Percentiles rank a stretch among this genome's conserved stretches.
Evolutionary conservation across 352 stramenopile species (phyloP).

Genomic region (Globisporangium okanoganense): DNA sequence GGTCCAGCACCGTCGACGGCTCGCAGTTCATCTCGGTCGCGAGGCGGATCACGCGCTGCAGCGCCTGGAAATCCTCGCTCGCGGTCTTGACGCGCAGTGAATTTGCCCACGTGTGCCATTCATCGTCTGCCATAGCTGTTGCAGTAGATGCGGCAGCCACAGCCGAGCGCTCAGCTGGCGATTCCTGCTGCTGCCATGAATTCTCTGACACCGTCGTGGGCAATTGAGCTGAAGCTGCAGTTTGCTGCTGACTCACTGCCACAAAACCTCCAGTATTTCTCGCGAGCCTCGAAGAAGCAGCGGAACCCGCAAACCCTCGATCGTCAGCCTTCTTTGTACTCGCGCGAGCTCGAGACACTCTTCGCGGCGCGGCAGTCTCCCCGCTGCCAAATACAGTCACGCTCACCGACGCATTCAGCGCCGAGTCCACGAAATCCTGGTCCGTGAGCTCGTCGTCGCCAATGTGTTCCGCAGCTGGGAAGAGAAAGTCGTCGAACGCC

Average conservation of each 20-base stretch:
- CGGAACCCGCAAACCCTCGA: not conserved
- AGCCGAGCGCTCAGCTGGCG: not conserved
- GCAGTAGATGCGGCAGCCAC: not conserved
- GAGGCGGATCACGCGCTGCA: conserved; percentile 62
- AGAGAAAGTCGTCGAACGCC: conserved; percentile 51
- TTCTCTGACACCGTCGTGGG: not conserved
- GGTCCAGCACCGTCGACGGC: conserved; percentile 40
- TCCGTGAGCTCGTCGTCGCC: conserved; percentile 55
- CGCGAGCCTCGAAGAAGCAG: not conserved
- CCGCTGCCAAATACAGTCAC: conserved; percentile 29
- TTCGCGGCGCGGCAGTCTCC: conserved; percentile 19
- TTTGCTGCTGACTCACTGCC: not conserved
- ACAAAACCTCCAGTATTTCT: not conserved
- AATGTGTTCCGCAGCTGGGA: conserved; percentile 35
- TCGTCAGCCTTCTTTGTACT: conserved; percentile 15
- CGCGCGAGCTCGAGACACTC: conserved; percentile 14
- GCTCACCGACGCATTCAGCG: conserved; percentile 39
- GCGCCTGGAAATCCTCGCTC: conserved; percentile 44
- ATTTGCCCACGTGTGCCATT: conserved; percentile 49
- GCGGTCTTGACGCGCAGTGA: conserved; percentile 26
- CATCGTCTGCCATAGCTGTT: conserved; percentile 25
- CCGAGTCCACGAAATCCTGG: conserved; percentile 66
- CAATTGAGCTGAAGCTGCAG: not conserved
- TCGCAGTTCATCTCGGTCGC: conserved; percentile 67
- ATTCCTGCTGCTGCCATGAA: not conserved